Percentiles rank a stretch among this genome's conserved stretches.
Evolutionary conservation across 306 rosid genomes (phyloP).

Genomic region (Lathyrus sativus): DNA sequence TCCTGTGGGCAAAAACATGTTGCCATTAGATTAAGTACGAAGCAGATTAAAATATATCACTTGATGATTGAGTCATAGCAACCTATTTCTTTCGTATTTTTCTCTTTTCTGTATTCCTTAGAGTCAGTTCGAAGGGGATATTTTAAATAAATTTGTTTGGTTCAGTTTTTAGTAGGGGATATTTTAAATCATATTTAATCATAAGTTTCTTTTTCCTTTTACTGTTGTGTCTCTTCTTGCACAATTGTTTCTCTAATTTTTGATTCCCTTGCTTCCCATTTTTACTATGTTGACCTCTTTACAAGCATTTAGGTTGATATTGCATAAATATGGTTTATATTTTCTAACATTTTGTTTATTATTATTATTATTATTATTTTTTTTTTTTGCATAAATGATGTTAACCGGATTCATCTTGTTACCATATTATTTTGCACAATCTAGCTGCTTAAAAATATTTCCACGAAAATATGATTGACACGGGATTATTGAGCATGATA

Average conservation of each 20-base stretch:
- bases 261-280: too few species aligned
- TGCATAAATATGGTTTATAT: constrained; percentile 4
- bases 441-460: neutral
- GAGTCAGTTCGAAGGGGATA: too few species aligned
- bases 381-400: neutral
- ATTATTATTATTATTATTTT: neutral
- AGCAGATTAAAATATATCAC: neutral
- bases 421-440: constrained; percentile 14
- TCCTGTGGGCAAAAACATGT: neutral
- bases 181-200: too few species aligned
- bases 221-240: too few species aligned
- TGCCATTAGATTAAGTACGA: neutral
- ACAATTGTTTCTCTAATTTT: too few species aligned
- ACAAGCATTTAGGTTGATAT: constrained; percentile 16
- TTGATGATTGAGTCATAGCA: neutral
- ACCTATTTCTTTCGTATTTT: neutral
- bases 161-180: too few species aligned
- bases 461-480: neutral
- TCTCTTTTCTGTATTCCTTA: neutral
- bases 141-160: too few species aligned
- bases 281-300: neutral
- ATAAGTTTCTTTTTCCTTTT: too few species aligned
- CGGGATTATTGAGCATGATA: neutral
- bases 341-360: neutral
- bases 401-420: constrained; percentile 1